Evolutionary conservation across 164 flowering plant genomes (phyloP), one percentile per base, ranked within the genome.

Genomic region (Chimonanthus praecox): DNA sequence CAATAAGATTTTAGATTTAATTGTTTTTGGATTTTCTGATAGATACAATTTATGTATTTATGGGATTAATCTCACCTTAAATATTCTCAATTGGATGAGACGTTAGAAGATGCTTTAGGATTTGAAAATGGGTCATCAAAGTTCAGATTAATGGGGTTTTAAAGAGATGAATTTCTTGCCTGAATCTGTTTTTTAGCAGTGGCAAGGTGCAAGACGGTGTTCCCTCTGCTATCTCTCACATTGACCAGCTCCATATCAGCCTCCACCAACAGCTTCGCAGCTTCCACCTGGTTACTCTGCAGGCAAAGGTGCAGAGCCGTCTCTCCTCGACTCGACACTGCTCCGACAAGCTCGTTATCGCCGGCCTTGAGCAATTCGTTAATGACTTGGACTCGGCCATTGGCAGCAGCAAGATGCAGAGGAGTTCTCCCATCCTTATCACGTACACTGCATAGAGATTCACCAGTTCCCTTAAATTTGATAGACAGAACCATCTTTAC

Each of bases 381-480:
- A 13, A 58, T 10, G 16, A 58, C n/a, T 13, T 4, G 2, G 16
- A 2, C 16, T 58, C 16, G 8, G 2, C n/a, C 2, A 6, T 58
- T 58, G 16, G 16, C 11, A 58, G 64, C 64, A 13, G 64, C 64
- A 2, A 61, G n/a, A 61, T 61, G 64, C 20, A 61, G 64, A 4
- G 64, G 20, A 61, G 64, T 61, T 61, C 64, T 61, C n/a, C 64
- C 64, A 15, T 61, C 64, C 64, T 18, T 61, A 18, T 61, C 64
- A 58, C 10, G 61, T 13, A 58, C 16, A n/a, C 11, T 13, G 16
- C 61, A 58, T 16, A 61, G 64, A 3, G 20, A 61, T 6, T 7
- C 7, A 18, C 6, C 2, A 5, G 51, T 49, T 0, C 7, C 9
- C 6, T 6, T 5, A 2, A 5, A 5, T 49, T 49, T 49, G 64